These are phyloP conservation scores for Tolypocladium endophyticum DNA, from an alignment of 2,329 filamentous ascomycete species.

Conservation along the genomic window DNA sequence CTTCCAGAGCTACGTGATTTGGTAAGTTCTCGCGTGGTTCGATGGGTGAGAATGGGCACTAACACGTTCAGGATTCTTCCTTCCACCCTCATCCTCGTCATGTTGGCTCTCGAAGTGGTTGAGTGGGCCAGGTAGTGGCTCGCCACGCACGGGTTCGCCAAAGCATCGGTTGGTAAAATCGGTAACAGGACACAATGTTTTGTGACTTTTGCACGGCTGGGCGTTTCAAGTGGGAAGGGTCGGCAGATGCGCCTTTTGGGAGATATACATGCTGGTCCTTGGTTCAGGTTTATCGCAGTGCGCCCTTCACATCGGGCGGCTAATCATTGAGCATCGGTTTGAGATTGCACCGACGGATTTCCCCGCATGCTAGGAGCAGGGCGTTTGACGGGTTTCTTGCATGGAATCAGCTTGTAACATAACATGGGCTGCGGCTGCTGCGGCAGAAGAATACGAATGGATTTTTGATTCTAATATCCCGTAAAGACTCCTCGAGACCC, in stretches of 20 bases:
- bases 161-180: background rate
- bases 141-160: background rate
- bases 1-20: conserved; percentile 83
- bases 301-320: background rate
- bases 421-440: background rate
- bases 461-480: background rate
- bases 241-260: background rate
- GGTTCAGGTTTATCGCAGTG: background rate
- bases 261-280: background rate
- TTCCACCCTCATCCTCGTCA: conserved; percentile 80
- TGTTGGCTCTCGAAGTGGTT: conserved; percentile 84
- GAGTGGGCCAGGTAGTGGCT: conserved; percentile 57
- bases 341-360: background rate
- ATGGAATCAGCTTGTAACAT: background rate
- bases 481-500: background rate
- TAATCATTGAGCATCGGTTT: background rate
- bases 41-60: conserved; percentile 6
- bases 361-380: background rate
- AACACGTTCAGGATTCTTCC: conserved; percentile 65
- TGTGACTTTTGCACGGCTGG: background rate
- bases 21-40: conserved; percentile 41
- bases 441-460: background rate
- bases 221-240: background rate
- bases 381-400: background rate
- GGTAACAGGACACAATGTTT: background rate